Conservation (phyloP, 225 moss, liverwort and hornwort genomes). For the Polytrichum formosum region DNA sequence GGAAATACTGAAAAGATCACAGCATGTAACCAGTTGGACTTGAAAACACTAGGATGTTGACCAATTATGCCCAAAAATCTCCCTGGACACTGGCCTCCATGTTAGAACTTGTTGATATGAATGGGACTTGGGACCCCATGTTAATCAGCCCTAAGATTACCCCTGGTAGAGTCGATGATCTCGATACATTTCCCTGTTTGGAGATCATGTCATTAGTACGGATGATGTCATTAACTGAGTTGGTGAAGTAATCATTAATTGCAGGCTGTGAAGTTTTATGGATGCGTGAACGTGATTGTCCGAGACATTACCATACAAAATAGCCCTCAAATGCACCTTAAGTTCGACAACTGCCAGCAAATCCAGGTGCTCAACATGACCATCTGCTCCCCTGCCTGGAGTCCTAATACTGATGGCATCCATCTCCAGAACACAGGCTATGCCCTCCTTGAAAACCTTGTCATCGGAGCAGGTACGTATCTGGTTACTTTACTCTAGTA, state of each 20-base stretch:
- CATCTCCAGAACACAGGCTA: constrained; percentile 53
- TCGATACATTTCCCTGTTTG: no score
- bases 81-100: no score
- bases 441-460: constrained; percentile 56
- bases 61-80: no score
- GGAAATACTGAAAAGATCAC: no score
- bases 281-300: constrained; percentile 45
- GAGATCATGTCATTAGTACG: no score
- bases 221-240: no score
- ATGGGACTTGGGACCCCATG: no score
- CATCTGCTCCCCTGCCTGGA: constrained; percentile 43
- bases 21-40: no score
- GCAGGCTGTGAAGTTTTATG: constrained; percentile 56
- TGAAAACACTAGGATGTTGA: no score
- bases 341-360: constrained; percentile 52
- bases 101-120: no score
- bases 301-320: constrained; percentile 55
- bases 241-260: neutral
- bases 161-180: no score
- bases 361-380: constrained; percentile 47
- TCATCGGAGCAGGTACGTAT: constrained; percentile 53
- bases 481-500: neutral
- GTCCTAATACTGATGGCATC: constrained; percentile 61
- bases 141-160: no score
- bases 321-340: constrained; percentile 63